Base-by-base conservation (phyloP, 805 yeast genomes). In the Candida nemodendra region DNA sequence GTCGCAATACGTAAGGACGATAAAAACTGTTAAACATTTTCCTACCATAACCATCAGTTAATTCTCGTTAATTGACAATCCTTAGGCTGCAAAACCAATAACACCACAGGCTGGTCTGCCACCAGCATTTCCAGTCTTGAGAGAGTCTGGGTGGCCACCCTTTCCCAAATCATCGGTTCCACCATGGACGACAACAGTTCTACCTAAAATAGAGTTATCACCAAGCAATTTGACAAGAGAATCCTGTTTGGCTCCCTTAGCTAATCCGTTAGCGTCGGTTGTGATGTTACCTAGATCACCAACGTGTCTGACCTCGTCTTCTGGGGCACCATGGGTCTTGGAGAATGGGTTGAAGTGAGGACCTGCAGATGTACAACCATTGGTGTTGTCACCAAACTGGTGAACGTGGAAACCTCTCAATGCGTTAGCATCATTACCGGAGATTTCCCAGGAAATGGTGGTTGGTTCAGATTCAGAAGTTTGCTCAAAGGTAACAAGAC, bases 81-180 rank as follows among this genome's bases (percentile, higher is more conserved):
- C 34, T 59, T 63, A 72, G 53, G 74, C 63, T 35, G 87, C 52
- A 48, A 82, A 56, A 50, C 97, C 97, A 72, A 90, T 89, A 61
- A 90, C 96, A 74, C 98, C 98, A 74, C 98, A 90, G 49, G 98
- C 98, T 54, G 93, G 86, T 81, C 98, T 89, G 53, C 84, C 90
- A 66, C 98, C 98, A 44, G 98, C 97, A 62, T 90, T 88, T 74
- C 97, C 97, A 53, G 96, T 89, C 74, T 84, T 88, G 71, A 84
- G 77, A 48, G 95, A 85, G 68, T 87, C 96, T 44, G 85, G 81
- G 62, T 81, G 80, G 47, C 89, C 95, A 68, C 96, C 96, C 74
- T 85, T 83, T 65, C 97, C 97, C 60, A 86, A 81, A 65, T 90
- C 97, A 64, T 90, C 97, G 51, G 78, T 72, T 61, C 96, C 98